Evolutionary conservation across 106 monocot genomes (phyloP).

Genomic region (Allium fistulosum): DNA sequence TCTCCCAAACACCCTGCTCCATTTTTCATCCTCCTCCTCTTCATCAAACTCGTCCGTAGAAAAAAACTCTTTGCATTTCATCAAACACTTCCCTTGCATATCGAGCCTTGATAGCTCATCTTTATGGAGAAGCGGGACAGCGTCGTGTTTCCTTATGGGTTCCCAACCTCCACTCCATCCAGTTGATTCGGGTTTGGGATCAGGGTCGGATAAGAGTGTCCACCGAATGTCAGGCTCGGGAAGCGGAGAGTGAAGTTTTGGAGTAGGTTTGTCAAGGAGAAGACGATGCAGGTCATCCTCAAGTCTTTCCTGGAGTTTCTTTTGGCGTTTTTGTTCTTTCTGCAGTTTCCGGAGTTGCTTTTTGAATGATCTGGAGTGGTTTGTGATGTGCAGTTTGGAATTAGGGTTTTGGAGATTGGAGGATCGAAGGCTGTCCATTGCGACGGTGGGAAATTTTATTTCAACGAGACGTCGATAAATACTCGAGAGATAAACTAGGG

Average conservation of each 20-base stretch:
- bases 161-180: not conserved
- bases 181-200: not conserved
- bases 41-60: slow-evolving; percentile 12
- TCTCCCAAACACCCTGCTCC: not conserved
- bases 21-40: slow-evolving; percentile 20
- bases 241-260: not conserved
- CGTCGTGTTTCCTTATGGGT: not conserved
- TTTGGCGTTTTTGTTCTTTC: not conserved
- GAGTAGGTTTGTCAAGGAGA: not conserved
- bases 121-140: not conserved
- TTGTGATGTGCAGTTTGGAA: no score
- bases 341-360: slow-evolving; percentile 4
- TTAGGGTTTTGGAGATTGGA: no score
- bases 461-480: no score
- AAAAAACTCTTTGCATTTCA: slow-evolving; percentile 19
- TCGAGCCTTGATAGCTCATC: not conserved
- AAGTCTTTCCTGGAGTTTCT: not conserved
- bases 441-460: no score
- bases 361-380: slow-evolving; percentile 6
- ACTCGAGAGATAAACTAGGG: no score
- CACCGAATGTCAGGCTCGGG: slow-evolving; percentile 5
- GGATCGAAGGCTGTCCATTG: no score
- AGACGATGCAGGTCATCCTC: not conserved
- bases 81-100: slow-evolving; percentile 3
- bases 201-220: slow-evolving; percentile 9